Evolutionary conservation across 2,329 filamentous ascomycete species (phyloP), one percentile per base, ranked within the genome.

Genomic region (Calonectria montana): DNA sequence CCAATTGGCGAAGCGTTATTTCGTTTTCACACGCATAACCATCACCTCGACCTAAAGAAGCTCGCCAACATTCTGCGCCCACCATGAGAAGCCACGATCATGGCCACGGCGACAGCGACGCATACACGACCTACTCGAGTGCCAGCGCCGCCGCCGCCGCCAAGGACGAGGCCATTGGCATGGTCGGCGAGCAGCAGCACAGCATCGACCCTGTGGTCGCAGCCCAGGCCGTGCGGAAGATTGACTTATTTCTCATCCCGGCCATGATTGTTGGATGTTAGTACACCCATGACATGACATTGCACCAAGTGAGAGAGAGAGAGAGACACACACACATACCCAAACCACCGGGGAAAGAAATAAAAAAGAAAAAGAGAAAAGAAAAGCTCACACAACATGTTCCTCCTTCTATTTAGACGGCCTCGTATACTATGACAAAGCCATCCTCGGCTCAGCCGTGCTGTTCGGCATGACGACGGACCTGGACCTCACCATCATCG

Each of bases 401-500:
- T 18, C n/a, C 15, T 43, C n/a, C 29, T 21, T 15, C n/a, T 18
- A 21, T 29, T n/a, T 3, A 84, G 83, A 85, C 67, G 84, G 83
- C 50, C 79, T 86, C 27, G 83, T 86, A 4, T 86, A 86, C 77
- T 86, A 86, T 70, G 84, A 85, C 80, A 85, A 92, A 86, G 93
- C 93, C 9, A 95, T 95, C 73, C 86, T 95, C 3, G 93, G 93
- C 21, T 91, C 90, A 27, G 93, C 93, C 0, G 91, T 88, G 1
- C 88, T 95, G 15, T 94, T 95, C 79, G 93, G 93, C 74, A 94
- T 95, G 93, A 94, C 92, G 0, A 84, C 85, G 3, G 93, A 95
- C 78, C 87, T 95, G 4, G 74, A 84, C 1, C 88, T 95, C 48
- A 87, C 87, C 35, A 83, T 93, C 4, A 83, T 88, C 15, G 81